Base-by-base conservation (phyloP, 768 basidiomycete species). In the Leccinum uliginosum region DNA sequence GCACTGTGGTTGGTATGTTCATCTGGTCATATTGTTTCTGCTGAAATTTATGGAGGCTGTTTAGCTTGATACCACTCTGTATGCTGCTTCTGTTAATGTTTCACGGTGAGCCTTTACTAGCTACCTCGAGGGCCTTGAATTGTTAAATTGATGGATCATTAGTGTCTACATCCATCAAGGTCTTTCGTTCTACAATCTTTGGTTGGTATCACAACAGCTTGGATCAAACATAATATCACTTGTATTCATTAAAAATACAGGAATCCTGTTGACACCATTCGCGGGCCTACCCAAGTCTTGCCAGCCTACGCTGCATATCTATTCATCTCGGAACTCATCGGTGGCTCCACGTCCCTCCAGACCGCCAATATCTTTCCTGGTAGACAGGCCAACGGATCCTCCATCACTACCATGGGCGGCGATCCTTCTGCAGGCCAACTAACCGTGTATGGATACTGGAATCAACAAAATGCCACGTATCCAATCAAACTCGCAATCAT, bases 91-190 rank as follows among this genome's bases (percentile, higher is more conserved):
- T 9, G 65, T 81, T 40, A 81, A 83, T 54, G 68, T 81, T 38
- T 80, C 80, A 29, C 72, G 77, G 78, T 77, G 59, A 6, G 70
- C 12, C 4, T 19, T 10, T 43, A 30, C 8, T 32, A 12, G 11
- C 10, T 26, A 15, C 40, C 19, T 30, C 12, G 29, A 30, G 11
- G 15, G 40, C 1, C 21, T 14, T 29, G n/a, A 3, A 9, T 23
- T 23, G 11, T 12, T 46, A 6, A 17, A 26, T 44, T 46, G 43
- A 57, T 43, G 6, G 23, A 5, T 24, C 17, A 10, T 50, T 49
- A 81, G 80, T 30, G 51, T 83, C 48, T 81, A 80, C 53, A 73
- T 79, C n/a, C 81, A 83, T 57, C 80, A 82, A 71, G 81, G 79
- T 64, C 57, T 66, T 56, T 61, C 60, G 15, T 74, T 81, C 60